These are phyloP conservation scores for Orbilia brochopaga DNA, from an alignment of 2,329 filamentous ascomycete species.

Conservation along the genomic window DNA sequence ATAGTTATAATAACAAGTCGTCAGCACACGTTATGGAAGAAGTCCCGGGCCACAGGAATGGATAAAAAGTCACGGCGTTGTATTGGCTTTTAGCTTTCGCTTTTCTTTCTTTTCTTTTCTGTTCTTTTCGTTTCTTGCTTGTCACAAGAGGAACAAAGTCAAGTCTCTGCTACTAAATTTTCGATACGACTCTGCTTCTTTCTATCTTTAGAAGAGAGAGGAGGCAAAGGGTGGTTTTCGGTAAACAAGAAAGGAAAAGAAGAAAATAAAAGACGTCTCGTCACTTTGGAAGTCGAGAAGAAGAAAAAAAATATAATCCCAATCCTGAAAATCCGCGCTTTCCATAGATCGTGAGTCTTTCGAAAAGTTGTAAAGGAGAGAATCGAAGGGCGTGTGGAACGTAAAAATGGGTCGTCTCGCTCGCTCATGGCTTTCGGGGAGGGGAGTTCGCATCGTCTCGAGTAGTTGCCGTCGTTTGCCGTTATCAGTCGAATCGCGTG, in stretches of 20 bases:
- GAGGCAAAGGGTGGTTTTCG: conserved; percentile 8
- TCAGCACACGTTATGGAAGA: conserved; percentile 33
- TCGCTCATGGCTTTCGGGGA: conserved; percentile 33
- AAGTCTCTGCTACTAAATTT: conserved; percentile 37
- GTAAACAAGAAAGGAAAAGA: conserved; percentile 26
- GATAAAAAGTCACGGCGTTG: conserved; percentile 20
- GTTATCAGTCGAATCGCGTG: conserved; percentile 61
- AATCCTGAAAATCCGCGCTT: conserved; percentile 45
- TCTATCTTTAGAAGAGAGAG: conserved; percentile 25
- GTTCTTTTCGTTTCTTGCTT: neutral
- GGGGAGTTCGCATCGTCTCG: conserved; percentile 18
- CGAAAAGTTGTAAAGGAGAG: conserved; percentile 15
- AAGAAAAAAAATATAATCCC: conserved; percentile 32
- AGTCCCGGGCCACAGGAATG: conserved; percentile 26
- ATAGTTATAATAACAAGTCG: conserved; percentile 28
- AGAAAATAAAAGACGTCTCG: conserved; percentile 10
- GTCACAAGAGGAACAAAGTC: conserved; percentile 42
- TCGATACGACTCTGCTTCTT: conserved; percentile 23
- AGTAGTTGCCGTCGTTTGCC: conserved; percentile 64
- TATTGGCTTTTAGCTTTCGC: conserved; percentile 1
- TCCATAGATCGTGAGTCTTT: conserved; percentile 48
- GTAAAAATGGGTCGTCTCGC: conserved; percentile 44
- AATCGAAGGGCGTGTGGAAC: conserved; percentile 37
- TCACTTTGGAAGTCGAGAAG: conserved; percentile 22
- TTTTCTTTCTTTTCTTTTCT: conserved; percentile 22